phyloP scores from a whole-genome alignment of 108 stramenopile species.

The Nitzschia putrida region DNA sequence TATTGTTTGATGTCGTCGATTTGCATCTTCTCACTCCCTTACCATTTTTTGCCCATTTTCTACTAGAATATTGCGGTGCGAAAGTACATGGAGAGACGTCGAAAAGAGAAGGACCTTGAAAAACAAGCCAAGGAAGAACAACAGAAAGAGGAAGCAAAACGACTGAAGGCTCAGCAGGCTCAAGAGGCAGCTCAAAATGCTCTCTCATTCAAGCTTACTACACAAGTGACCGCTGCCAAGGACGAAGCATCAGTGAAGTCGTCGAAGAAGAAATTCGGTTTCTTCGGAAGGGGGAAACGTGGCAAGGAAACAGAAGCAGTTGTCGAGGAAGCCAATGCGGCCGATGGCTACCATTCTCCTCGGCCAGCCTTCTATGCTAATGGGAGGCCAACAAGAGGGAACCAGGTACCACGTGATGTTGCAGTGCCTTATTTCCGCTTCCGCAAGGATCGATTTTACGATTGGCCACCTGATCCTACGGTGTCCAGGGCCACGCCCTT shows the following conservation, averaged over 20 bases:
- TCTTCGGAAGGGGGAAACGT: slow-evolving; percentile 25
- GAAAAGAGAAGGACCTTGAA: slow-evolving; percentile 28
- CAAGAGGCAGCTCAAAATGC: slow-evolving; percentile 6
- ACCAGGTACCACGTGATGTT: slow-evolving; percentile 45
- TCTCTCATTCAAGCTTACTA: background rate
- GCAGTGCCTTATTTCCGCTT: slow-evolving; percentile 57
- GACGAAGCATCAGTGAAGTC: slow-evolving; percentile 20
- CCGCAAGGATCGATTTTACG: slow-evolving; percentile 59
- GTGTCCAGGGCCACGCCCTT: slow-evolving; percentile 57
- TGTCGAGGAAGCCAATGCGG: slow-evolving; percentile 19
- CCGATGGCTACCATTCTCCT: slow-evolving; percentile 28
- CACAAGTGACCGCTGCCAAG: slow-evolving; percentile 6
- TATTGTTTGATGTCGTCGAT: no score
- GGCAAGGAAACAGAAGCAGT: slow-evolving; percentile 22
- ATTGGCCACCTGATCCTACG: slow-evolving; percentile 69
- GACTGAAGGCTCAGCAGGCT: slow-evolving; percentile 2
- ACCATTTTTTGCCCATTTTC: background rate
- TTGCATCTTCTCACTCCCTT: no score
- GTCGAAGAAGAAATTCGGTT: slow-evolving; percentile 26
- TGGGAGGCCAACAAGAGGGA: slow-evolving; percentile 16
- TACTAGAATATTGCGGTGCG: slow-evolving; percentile 50
- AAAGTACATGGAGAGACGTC: slow-evolving; percentile 41
- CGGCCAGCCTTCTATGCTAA: slow-evolving; percentile 42
- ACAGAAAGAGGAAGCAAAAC: slow-evolving; percentile 22
- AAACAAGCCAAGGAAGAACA: slow-evolving; percentile 29